phyloP scores from a whole-genome alignment of 345 rosid genomes.

The Boechera retrofracta region DNA sequence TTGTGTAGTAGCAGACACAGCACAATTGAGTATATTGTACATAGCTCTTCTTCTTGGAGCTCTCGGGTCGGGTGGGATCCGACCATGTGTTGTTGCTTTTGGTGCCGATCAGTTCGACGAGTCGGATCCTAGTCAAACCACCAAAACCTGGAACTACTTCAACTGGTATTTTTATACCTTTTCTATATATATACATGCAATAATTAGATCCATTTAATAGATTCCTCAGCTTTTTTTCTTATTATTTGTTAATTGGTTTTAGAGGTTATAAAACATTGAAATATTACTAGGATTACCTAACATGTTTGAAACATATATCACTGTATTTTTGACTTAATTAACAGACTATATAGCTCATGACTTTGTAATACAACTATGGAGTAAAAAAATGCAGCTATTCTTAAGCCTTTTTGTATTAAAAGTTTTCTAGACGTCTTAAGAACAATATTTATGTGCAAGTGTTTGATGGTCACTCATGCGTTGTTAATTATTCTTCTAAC shows the following conservation, averaged over 20 bases:
- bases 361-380: constrained; percentile 1
- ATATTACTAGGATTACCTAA: constrained; percentile 30
- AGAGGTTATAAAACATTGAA: background rate
- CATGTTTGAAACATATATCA: constrained; percentile 7
- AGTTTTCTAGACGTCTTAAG: background rate
- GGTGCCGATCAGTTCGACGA: constrained; percentile 90
- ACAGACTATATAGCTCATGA: constrained; percentile 18
- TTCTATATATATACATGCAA: background rate
- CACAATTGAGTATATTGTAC: constrained; percentile 69
- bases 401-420: background rate
- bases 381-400: constrained; percentile 7
- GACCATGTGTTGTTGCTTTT: constrained; percentile 87
- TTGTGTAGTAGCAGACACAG: constrained; percentile 68
- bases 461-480: background rate
- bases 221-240: constrained; percentile 13
- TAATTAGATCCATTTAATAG: background rate
- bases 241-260: background rate
- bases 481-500: background rate
- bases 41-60: constrained; percentile 71
- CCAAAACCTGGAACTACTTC: constrained; percentile 77
- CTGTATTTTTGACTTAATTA: constrained; percentile 17
- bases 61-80: constrained; percentile 84
- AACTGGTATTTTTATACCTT: constrained; percentile 57
- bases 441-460: background rate
- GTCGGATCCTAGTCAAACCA: constrained; percentile 63